Evolutionary conservation across 306 rosid genomes (phyloP), one percentile per base, ranked within the genome.

Genomic region (Vicia sativa): DNA sequence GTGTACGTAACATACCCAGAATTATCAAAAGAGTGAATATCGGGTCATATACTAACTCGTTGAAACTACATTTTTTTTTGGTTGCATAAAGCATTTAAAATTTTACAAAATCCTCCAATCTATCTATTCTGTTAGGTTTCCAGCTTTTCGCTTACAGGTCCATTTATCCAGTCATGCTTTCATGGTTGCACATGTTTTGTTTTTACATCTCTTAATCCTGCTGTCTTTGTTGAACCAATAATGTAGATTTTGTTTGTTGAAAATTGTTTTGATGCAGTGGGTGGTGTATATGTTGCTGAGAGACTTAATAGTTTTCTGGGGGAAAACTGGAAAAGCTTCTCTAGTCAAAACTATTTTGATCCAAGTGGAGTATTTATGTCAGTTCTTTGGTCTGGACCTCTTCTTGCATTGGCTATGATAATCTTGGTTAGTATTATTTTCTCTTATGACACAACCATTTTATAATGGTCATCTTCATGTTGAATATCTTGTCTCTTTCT

Each of bases 301-400:
- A 79, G 62, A 57, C 73, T 93, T 28, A 93, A 93, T 80, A 46
- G 49, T 58, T 11, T 83, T 50, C 37, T 88, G 71, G 73, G 87
- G 42, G 69, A 79, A 71, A 86, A 90, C 81, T 93, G 96, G 99
- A 90, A 76, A 80, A 85, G 79, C 77, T 93, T 93, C 43, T 73
- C 96, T 11, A 11, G 85, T 75, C 99, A 90, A 80, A 88, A 93
- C 76, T 93, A 93, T 77, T 93, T 93, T 72, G 99, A 93, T 81
- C 75, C 82, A 7, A 83, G 76, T 60, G 99, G 99, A 73, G 55
- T 90, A 76, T 93, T 93, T 77, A 74, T 90, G 57, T 90, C 99
- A 6, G 74, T 77, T 23, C 76, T 93, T 43, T 90, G 99, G 99
- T 93, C 92, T 25, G 99, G 99, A 41, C 99, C 99, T 53, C 96